Evolutionary conservation across 164 flowering plant species (phyloP), one percentile per base, ranked within the genome.

Genomic region (Vitis amurensis): DNA sequence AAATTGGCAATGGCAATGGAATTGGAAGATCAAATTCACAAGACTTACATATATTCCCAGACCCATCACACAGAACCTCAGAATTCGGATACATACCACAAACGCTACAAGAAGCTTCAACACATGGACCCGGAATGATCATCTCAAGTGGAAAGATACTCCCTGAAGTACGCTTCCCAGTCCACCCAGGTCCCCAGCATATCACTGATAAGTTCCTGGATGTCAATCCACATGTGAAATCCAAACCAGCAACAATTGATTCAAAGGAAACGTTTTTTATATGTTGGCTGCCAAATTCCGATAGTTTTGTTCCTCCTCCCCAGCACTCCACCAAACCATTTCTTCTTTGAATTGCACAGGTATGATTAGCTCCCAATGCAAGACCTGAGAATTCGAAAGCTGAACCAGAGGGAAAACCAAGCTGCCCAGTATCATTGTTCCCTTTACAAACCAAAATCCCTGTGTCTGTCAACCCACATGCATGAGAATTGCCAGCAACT

Each of bases 401-500:
- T 6, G 61, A 64, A 17, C 15, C 62, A 15, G 71, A 64, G 8
- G 82, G 82, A 11, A 78, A 77, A 60, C 75, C 69, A 16, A 82
- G 23, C 52, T 84, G 80, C 0, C 82, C 84, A 11, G 50, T 55
- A 8, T 60, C 66, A 52, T 79, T 81, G 49, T 57, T 74, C 6
- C 88, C 88, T 72, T 63, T 72, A 56, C 88, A 85, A 9, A 83
- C 59, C 66, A 85, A 64, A 7, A 53, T 11, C 1, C 88, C 88
- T 10, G 57, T 62, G 0, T 8, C 19, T 8, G 73, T 69, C 11
- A 82, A 50, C 5, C 88, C 88, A 72, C 88, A 85, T 53, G 68
- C 86, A 72, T 79, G 84, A 50, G 76, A 71, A 8, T 69, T 77
- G 31, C 88, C 88, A 13, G 80, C 88, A 55, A 73, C 68, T 48